These are phyloP conservation scores for Myriangium duriaei DNA, from an alignment of 2,329 filamentous ascomycete genomes.

Conservation along the genomic window DNA sequence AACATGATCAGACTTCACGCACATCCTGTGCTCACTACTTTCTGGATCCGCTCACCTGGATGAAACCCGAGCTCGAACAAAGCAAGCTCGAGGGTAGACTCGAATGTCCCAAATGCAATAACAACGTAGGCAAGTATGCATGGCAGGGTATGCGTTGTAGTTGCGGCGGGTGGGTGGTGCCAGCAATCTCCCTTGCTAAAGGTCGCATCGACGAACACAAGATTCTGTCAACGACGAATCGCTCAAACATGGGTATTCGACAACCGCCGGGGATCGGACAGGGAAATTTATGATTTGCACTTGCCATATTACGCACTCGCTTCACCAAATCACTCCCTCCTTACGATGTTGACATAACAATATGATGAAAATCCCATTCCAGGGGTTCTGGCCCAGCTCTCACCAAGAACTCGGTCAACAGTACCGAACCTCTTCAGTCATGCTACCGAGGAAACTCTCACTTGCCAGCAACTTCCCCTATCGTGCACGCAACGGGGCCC, in stretches of 20 bases:
- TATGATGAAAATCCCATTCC: too few relatives aligned
- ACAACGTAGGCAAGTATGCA: slow-evolving; percentile 81
- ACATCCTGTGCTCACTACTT: slow-evolving; percentile 71
- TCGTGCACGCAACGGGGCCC: too few relatives aligned
- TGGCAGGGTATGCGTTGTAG: slow-evolving; percentile 94
- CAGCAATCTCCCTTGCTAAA: slow-evolving; percentile 75
- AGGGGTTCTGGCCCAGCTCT: too few relatives aligned
- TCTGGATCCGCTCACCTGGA: slow-evolving; percentile 87
- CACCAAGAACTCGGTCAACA: too few relatives aligned
- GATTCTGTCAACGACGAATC: slow-evolving; percentile 11
- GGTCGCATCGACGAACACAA: slow-evolving; percentile 62
- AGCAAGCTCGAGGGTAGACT: slow-evolving; percentile 74
- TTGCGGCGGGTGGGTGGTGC: slow-evolving; percentile 81
- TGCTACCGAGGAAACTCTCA: too few relatives aligned
- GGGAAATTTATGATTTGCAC: slow-evolving; percentile 15
- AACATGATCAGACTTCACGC: slow-evolving; percentile 38
- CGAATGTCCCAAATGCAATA: slow-evolving; percentile 72
- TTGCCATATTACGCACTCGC: too few relatives aligned
- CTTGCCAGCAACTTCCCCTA: too few relatives aligned
- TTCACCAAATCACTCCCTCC: too few relatives aligned
- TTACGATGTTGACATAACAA: too few relatives aligned
- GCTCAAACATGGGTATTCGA: slow-evolving; percentile 21
- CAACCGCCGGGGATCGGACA: slow-evolving; percentile 18
- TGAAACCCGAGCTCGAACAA: slow-evolving; percentile 73
- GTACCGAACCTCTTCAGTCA: too few relatives aligned